Base-by-base conservation (phyloP, 805 yeast species). In the Spathaspora sp. region DNA sequence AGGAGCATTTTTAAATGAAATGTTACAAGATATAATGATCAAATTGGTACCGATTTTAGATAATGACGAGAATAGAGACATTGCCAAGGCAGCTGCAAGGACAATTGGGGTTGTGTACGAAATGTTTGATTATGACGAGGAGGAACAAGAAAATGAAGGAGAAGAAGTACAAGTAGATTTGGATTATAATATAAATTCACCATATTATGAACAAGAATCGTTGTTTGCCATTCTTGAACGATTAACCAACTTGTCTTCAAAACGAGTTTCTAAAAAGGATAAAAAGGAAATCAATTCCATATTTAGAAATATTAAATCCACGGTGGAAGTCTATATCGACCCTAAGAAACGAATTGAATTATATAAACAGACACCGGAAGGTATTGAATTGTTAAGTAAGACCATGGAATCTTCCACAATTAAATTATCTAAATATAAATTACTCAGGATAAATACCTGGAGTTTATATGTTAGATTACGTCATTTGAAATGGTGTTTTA, bases 201-300 rank as follows among this genome's bases (percentile, higher is more conserved):
- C 87, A 2, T 82, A 79, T 61, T 69, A 73, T 49, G 85, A 83
- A 55, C 77, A 75, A 31, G 82, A 76, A 47, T 78, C 77, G 23
- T 59, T 83, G 9, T 62, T 70, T 29, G 60, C 65, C 18, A 69
- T 70, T 3, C 62, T 81, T 29, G 69, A 70, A 23, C 66, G 73
- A 35, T 67, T 84, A 43, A 67, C 80, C 1, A 77, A 74, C 43
- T 76, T 79, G 19, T 79, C 87, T 0, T 71, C 84, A 5, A 83
- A 83, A 52, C 80, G 75, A 49, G 61, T 83, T 2, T 78, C 85
- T 26, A 86, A 86, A 57, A 82, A 80, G 60, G 88, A 83, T 54
- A 85, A 82, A 62, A 78, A 77, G 53, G 82, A 79, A 39, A 72
- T 81, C 23, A 80, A 81, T 54, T 78, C 88, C 0, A 72, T 85